phyloP scores from a whole-genome alignment of 1,139 yeast genomes.

The Wickerhamomyces sp. region DNA sequence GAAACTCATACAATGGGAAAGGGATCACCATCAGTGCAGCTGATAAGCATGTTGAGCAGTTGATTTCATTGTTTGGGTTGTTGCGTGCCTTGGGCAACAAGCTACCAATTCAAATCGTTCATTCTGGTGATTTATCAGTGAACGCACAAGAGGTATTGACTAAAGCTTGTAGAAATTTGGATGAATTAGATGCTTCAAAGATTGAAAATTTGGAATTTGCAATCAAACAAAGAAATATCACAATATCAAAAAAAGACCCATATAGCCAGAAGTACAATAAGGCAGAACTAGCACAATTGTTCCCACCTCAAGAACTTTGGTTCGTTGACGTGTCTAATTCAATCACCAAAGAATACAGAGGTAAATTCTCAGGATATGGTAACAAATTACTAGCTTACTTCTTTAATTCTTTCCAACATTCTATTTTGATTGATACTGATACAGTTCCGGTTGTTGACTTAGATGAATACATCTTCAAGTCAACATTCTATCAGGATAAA shows the following conservation, averaged over 20 bases:
- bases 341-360: constrained; percentile 25
- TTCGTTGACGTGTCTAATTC: constrained; percentile 37
- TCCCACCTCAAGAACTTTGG: constrained; percentile 45
- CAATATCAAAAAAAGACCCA: constrained; percentile 1
- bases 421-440: constrained; percentile 48
- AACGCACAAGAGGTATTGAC: constrained; percentile 25
- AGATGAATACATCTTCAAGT: constrained; percentile 20
- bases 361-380: constrained; percentile 36
- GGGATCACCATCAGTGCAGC: constrained; percentile 52
- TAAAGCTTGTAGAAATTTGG: constrained; percentile 18
- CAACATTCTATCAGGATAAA: constrained; percentile 25
- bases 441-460: constrained; percentile 40
- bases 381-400: constrained; percentile 45
- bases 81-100: constrained; percentile 42
- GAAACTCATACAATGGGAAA: constrained; percentile 32
- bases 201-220: too few species aligned
- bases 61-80: constrained; percentile 39
- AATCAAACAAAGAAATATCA: too few species aligned
- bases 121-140: constrained; percentile 36
- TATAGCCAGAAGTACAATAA: not conserved
- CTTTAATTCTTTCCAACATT: constrained; percentile 45
- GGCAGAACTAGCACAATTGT: constrained; percentile 29
- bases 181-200: constrained; percentile 1
- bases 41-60: constrained; percentile 42
- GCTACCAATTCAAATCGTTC: constrained; percentile 51